phyloP scores from a whole-genome alignment of 331 rosid species.

The Cydonia oblonga region DNA sequence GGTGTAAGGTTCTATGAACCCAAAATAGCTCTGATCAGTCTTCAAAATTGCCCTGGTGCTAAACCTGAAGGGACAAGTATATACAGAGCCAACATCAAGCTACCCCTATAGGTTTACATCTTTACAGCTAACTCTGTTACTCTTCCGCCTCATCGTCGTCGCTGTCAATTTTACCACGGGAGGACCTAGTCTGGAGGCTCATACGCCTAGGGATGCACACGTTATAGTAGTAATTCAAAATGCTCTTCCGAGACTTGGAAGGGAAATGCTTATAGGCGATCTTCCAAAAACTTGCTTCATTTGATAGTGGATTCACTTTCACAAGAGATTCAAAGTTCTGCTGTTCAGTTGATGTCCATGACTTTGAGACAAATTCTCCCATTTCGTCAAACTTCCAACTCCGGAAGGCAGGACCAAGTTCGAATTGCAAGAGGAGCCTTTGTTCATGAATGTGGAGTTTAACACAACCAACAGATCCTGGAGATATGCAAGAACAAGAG shows the following conservation, averaged over 20 bases:
- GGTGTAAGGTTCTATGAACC: background rate
- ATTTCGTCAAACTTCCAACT: constrained; percentile 36
- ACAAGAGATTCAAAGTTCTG: constrained; percentile 16
- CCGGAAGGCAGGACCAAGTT: constrained; percentile 18
- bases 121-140: background rate
- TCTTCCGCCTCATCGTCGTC: constrained; percentile 9
- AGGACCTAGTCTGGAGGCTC: constrained; percentile 19
- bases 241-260: constrained; percentile 17
- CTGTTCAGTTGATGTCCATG: constrained; percentile 28
- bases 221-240: constrained; percentile 28
- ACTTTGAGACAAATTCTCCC: constrained; percentile 26
- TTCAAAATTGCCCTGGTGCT: background rate
- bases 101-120: background rate
- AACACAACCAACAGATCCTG: constrained; percentile 21
- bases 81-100: background rate
- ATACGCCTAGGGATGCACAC: constrained; percentile 21
- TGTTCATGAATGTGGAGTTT: constrained; percentile 20
- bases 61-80: background rate
- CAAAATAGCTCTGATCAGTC: background rate
- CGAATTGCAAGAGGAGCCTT: constrained; percentile 12
- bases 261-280: constrained; percentile 20
- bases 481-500: constrained; percentile 15
- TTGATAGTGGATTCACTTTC: constrained; percentile 1
- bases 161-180: constrained; percentile 4
- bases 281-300: constrained; percentile 16